A percentile compares a stretch with the other conserved stretches of the same genome.
Evolutionary conservation across 2,329 filamentous ascomycete genomes (phyloP).

Genomic region (Myrmaecium sp.): DNA sequence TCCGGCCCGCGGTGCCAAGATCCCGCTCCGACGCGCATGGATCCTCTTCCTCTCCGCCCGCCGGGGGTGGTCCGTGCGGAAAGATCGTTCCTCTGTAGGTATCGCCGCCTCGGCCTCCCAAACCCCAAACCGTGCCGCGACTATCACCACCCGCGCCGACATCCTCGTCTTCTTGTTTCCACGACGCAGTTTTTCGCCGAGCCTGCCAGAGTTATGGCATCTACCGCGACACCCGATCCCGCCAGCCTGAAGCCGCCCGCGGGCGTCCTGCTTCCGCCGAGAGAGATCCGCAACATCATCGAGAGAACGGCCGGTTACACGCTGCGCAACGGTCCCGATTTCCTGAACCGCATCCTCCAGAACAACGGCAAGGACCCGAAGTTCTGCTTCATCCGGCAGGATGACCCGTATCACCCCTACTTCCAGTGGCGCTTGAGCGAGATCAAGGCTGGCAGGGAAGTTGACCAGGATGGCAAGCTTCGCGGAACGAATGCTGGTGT

Average conservation of each 20-base stretch:
- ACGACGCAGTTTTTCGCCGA: neutral
- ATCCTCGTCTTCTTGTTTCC: no score
- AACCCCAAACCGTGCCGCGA: neutral
- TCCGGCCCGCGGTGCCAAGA: no score
- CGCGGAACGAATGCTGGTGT: no score
- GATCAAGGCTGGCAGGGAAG: conserved; percentile 63
- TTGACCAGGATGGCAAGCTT: conserved; percentile 44
- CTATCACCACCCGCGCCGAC: neutral
- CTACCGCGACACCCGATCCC: conserved; percentile 7
- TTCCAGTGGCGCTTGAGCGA: conserved; percentile 85
- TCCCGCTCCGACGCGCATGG: no score
- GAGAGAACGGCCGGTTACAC: conserved; percentile 95
- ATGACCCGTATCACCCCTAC: conserved; percentile 74
- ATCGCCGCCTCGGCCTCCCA: no score
- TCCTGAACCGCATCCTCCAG: conserved; percentile 71
- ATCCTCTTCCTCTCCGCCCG: no score
- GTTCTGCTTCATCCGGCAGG: conserved; percentile 67
- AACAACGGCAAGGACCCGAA: conserved; percentile 77
- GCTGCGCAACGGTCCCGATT: conserved; percentile 45
- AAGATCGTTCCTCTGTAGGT: no score
- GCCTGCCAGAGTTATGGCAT: neutral
- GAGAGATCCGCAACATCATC: conserved; percentile 67
- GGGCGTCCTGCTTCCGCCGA: conserved; percentile 71
- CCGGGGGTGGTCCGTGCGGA: no score
- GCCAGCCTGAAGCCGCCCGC: conserved; percentile 58